Base-by-base conservation (phyloP, 768 basidiomycete genomes). In the Macrolepiota fuliginosa region DNA sequence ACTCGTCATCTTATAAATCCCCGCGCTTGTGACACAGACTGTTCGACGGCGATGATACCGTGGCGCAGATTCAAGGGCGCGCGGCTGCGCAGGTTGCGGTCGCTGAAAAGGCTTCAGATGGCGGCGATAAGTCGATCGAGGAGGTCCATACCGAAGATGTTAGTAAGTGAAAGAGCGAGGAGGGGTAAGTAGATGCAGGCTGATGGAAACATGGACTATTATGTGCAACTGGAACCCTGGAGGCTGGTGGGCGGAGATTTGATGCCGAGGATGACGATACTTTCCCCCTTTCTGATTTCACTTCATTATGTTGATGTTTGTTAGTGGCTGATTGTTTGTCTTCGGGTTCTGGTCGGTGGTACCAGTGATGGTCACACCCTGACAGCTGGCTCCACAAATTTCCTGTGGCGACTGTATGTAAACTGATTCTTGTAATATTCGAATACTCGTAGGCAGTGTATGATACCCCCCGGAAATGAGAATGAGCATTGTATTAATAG, bases 1-100 rank as follows among this genome's bases (percentile, higher is more conserved):
- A 64, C 29, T 32, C 29, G 29, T 32, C 7, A 32, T 32, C 29
- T 7, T 32, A 10, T 19, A 15, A 53, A 22, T 35, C 24, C 35
- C 10, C 7, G 2, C 19, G 17, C 17, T 45, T 19, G 17, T 54
- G 35, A 24, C 46, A 61, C 36, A 74, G 72, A 6, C 56, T 87
- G 56, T 88, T 88, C 73, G 86, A 88, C 65, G 85, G 84, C 40
- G 79, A 85, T 27, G 81, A 83, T 4, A 77, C 75, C 11, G 64
- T 81, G 25, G 66, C 73, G 11, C 66, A 64, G 55, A 75, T 82
- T n/a, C 40, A 70, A 3, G 71, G 65, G 39, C 67, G 63, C 25
- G 72, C 68, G 35, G 71, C 65, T 22, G 67, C 68, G n/a, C 62
- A 70, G 24, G 69, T 63, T 36, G 70, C 65, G 9, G 53, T 66